These are phyloP conservation scores for Solanum corneliomulleri DNA, from an alignment of 257 asterid genomes.

Conservation along the genomic window DNA sequence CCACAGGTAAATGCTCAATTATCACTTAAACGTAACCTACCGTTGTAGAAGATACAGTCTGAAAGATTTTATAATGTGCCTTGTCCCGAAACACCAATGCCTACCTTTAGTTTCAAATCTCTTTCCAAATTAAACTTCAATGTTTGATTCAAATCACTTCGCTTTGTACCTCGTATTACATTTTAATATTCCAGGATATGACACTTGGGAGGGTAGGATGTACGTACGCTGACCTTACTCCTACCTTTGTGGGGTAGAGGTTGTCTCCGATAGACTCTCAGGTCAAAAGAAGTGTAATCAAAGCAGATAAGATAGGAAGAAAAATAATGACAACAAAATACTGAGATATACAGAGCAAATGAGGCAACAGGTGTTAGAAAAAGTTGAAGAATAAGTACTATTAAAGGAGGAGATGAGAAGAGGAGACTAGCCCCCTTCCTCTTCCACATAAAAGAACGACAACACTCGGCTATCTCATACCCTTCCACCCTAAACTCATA, in stretches of 20 bases:
- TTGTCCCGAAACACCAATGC: not conserved
- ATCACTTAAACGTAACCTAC: not conserved
- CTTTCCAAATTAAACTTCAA: not conserved
- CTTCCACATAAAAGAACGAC: not conserved
- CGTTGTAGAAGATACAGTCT: not conserved
- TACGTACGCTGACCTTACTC: no score
- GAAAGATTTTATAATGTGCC: not conserved
- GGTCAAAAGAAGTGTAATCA: not conserved
- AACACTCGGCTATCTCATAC: not conserved
- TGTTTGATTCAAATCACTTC: not conserved
- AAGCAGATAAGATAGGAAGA: not conserved
- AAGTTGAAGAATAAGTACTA: not conserved
- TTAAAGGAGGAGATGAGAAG: not conserved
- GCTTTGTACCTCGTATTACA: not conserved
- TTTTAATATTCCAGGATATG: not conserved
- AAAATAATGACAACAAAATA: not conserved
- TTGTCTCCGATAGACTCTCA: not conserved
- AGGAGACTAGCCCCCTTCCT: not conserved
- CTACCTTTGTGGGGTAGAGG: not conserved
- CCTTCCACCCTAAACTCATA: not conserved
- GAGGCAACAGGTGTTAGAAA: not conserved
- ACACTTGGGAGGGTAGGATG: not conserved
- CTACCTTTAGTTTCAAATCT: not conserved
- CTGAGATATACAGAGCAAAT: not conserved
- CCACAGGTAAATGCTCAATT: constrained; percentile 63